Evolutionary conservation across 2,329 filamentous ascomycete genomes (phyloP).

Genomic region (Orbilia brochopaga): DNA sequence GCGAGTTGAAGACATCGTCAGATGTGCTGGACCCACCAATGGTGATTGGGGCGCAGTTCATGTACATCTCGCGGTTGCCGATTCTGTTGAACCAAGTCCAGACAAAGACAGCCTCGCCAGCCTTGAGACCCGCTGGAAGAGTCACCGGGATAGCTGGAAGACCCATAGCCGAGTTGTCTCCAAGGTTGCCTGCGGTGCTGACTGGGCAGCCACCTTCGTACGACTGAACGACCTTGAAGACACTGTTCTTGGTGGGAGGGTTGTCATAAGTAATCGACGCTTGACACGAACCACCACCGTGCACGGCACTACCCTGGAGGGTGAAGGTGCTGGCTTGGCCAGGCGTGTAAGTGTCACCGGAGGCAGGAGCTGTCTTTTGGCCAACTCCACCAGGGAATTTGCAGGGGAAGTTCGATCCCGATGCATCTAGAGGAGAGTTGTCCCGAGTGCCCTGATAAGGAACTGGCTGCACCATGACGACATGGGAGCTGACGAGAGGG

Average conservation of each 20-base stretch:
- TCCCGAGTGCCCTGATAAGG: constrained; percentile 63
- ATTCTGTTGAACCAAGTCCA: constrained; percentile 96
- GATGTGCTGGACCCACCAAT: constrained; percentile 63
- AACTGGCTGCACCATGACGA: constrained; percentile 72
- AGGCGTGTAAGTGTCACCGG: constrained; percentile 64
- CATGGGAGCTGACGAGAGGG: constrained; percentile 72
- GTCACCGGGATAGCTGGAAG: constrained; percentile 63
- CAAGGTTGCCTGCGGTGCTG: constrained; percentile 67
- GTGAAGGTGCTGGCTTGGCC: constrained; percentile 68
- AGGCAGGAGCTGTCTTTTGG: constrained; percentile 58
- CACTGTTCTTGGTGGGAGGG: constrained; percentile 68
- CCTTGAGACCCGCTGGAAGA: constrained; percentile 73
- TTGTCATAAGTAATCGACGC: constrained; percentile 81
- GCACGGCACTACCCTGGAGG: constrained; percentile 75
- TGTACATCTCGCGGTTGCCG: constrained; percentile 95
- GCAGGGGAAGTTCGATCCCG: constrained; percentile 80
- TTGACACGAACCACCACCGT: constrained; percentile 93
- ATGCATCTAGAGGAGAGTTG: constrained; percentile 69
- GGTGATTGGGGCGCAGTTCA: constrained; percentile 84
- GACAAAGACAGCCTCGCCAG: constrained; percentile 79
- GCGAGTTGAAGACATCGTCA: constrained; percentile 63
- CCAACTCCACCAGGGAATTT: constrained; percentile 65
- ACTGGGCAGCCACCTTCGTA: constrained; percentile 85
- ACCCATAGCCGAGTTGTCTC: constrained; percentile 61
- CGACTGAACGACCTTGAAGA: constrained; percentile 89